Evolutionary conservation across 371 early-diverging fungal genomes (phyloP).

Genomic region (Polyrhizophydium stewartii): DNA sequence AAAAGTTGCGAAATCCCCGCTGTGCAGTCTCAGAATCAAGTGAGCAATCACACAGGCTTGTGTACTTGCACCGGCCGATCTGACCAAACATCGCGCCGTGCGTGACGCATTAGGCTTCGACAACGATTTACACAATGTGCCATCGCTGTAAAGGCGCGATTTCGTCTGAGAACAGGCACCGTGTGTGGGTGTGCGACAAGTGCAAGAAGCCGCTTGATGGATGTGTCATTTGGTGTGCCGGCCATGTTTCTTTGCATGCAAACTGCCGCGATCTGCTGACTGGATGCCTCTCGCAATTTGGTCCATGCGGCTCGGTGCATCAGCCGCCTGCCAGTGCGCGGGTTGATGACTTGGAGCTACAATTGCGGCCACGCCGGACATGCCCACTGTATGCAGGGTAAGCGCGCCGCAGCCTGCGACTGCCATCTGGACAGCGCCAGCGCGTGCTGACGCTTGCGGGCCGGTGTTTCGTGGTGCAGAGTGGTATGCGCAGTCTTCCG

Average conservation of each 20-base stretch:
- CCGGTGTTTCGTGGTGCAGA: not conserved
- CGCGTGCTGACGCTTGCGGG: not conserved
- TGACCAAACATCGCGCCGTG: too few relatives aligned
- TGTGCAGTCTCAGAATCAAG: conserved; percentile 56
- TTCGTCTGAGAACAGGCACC: conserved; percentile 28
- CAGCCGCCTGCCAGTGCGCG: conserved; percentile 33
- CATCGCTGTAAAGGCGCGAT: conserved; percentile 68
- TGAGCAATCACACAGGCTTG: conserved; percentile 11
- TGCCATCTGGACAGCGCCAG: not conserved
- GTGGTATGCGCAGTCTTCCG: not conserved
- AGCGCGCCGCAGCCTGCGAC: not conserved
- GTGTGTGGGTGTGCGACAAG: conserved; percentile 72
- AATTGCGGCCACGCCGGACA: conserved; percentile 46
- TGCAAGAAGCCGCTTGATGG: conserved; percentile 60
- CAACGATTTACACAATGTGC: conserved; percentile 69
- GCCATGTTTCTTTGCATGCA: not conserved
- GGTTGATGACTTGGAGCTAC: conserved; percentile 39
- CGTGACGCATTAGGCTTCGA: conserved; percentile 53
- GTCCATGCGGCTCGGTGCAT: too few relatives aligned
- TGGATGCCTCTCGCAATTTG: not conserved
- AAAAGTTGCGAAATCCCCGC: conserved; percentile 52
- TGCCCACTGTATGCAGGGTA: conserved; percentile 26
- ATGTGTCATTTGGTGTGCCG: conserved; percentile 67
- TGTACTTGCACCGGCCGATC: too few relatives aligned
- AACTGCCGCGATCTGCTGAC: not conserved